Conservation (phyloP, 2,329 filamentous ascomycete genomes). For the Pestalotiopsis sp. region DNA sequence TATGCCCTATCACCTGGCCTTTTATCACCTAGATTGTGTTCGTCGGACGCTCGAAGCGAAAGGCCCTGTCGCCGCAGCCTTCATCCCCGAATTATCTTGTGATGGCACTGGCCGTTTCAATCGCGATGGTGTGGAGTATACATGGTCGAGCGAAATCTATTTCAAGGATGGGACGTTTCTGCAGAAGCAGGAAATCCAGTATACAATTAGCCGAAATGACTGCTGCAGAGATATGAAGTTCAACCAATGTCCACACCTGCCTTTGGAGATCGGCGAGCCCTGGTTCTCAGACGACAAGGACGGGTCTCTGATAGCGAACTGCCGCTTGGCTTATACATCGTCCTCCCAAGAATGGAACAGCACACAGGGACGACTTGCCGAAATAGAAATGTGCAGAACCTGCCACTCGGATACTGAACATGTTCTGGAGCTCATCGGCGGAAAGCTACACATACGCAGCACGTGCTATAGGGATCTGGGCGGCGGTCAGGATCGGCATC, state of each 20-base stretch:
- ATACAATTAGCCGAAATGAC: background rate
- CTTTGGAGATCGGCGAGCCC: background rate
- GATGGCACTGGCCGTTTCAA: background rate
- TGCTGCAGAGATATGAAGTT: background rate
- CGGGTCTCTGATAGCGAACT: background rate
- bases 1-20: constrained; percentile 13
- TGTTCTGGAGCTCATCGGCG: background rate
- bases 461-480: constrained; percentile 1
- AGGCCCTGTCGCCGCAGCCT: background rate
- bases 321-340: background rate
- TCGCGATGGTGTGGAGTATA: background rate
- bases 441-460: constrained; percentile 1
- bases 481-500: background rate
- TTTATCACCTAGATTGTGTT: constrained; percentile 15
- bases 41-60: background rate
- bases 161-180: background rate
- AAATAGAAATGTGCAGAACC: background rate
- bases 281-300: background rate
- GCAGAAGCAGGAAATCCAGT: constrained; percentile 3
- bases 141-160: constrained; percentile 8
- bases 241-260: constrained; percentile 1
- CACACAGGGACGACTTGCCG: background rate
- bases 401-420: constrained; percentile 2
- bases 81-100: constrained; percentile 5
- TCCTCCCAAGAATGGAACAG: background rate